These are phyloP conservation scores for Pythium angustatum DNA, from an alignment of 352 stramenopile species.

Conservation along the genomic window DNA sequence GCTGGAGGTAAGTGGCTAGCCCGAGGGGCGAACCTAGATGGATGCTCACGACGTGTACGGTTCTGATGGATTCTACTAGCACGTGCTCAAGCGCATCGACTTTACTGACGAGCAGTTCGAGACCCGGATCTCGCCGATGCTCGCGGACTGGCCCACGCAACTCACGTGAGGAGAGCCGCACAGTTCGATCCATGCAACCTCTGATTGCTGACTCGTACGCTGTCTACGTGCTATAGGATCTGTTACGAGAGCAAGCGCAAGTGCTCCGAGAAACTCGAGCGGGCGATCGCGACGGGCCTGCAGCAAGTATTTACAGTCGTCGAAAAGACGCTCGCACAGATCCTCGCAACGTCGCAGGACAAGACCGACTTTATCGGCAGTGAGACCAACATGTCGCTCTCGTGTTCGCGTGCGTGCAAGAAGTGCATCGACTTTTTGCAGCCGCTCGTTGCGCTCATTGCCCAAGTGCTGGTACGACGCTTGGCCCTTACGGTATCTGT, in stretches of 20 bases:
- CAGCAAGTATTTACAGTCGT: slow-evolving; percentile 63
- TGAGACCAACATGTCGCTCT: slow-evolving; percentile 72
- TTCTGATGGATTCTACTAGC: slow-evolving; percentile 28
- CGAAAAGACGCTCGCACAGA: slow-evolving; percentile 53
- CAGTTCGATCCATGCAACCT: not conserved
- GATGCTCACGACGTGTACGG: not conserved
- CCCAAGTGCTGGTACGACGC: slow-evolving; percentile 59
- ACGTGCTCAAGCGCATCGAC: slow-evolving; percentile 58
- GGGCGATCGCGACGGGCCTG: slow-evolving; percentile 43
- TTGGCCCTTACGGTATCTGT: too few species aligned
- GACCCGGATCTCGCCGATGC: slow-evolving; percentile 35
- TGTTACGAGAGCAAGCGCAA: slow-evolving; percentile 78
- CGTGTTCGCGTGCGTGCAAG: slow-evolving; percentile 65
- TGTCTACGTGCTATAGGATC: slow-evolving; percentile 42
- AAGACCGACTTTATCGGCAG: slow-evolving; percentile 80
- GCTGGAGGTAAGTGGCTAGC: slow-evolving; percentile 65
- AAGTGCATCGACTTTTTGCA: slow-evolving; percentile 74
- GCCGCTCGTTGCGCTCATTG: slow-evolving; percentile 53
- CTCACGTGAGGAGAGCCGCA: slow-evolving; percentile 75
- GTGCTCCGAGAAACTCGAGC: slow-evolving; percentile 66
- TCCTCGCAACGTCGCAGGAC: slow-evolving; percentile 58
- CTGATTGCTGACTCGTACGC: not conserved
- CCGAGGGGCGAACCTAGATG: too few species aligned
- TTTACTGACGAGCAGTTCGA: slow-evolving; percentile 71
- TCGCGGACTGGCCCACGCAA: slow-evolving; percentile 59